These are phyloP conservation scores for Neophaeococcomyces aloes DNA, from an alignment of 2,329 filamentous ascomycete genomes.

Conservation along the genomic window DNA sequence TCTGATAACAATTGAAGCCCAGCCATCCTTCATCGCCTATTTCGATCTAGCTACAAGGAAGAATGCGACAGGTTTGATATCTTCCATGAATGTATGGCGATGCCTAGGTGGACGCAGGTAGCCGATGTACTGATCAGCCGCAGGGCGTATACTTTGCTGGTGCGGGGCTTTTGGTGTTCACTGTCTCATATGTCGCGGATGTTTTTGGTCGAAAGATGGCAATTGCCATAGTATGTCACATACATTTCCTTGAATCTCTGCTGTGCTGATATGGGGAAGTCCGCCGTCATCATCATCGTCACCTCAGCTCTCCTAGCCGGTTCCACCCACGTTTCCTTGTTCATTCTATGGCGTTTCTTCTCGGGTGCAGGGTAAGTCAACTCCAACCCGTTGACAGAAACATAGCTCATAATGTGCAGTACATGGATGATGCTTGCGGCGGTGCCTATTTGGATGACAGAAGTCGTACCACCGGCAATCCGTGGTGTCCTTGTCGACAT, in stretches of 20 bases:
- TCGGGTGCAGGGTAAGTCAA: no score
- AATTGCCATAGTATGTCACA: constrained; percentile 10
- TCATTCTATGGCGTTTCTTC: constrained; percentile 18
- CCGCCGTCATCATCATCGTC: constrained; percentile 11
- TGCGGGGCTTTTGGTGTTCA: constrained; percentile 6
- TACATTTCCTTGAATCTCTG: neutral
- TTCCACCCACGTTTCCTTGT: constrained; percentile 14
- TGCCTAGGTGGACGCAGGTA: no score
- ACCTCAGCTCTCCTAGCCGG: constrained; percentile 15
- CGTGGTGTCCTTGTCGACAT: constrained; percentile 17
- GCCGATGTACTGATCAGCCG: no score
- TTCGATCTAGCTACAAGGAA: constrained; percentile 14
- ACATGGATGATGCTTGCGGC: constrained; percentile 19
- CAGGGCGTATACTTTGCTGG: no score
- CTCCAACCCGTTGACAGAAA: no score
- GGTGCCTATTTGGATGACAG: constrained; percentile 18
- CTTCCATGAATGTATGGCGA: constrained; percentile 16
- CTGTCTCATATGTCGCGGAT: constrained; percentile 15
- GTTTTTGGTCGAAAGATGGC: constrained; percentile 17
- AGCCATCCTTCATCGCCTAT: neutral
- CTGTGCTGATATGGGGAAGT: constrained; percentile 1
- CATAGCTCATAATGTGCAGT: no score
- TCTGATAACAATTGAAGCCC: no score
- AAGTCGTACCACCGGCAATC: constrained; percentile 15
- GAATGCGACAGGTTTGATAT: constrained; percentile 16